phyloP scores from a whole-genome alignment of 495 filamentous ascomycete genomes.

The Penicillium malachiteum region DNA sequence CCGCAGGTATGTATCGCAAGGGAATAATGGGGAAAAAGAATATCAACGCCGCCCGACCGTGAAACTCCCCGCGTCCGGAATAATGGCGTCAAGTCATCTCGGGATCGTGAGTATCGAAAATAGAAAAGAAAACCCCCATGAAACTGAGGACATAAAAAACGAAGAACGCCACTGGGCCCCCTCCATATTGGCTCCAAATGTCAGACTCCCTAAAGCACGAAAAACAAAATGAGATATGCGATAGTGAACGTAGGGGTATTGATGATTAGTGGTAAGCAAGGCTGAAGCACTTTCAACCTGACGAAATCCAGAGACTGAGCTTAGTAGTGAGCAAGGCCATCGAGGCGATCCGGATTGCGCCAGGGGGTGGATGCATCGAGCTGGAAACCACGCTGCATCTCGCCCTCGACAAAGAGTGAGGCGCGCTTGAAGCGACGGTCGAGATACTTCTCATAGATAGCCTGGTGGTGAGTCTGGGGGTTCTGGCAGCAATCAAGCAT shows the following conservation, averaged over 20 bases:
- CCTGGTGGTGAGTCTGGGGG: conserved; percentile 74
- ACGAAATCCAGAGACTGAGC: neutral
- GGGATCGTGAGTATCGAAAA: conserved; percentile 18
- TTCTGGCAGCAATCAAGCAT: conserved; percentile 86
- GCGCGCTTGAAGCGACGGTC: conserved; percentile 79
- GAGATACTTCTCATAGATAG: conserved; percentile 89
- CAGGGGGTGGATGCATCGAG: conserved; percentile 29
- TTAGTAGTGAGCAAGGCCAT: conserved; percentile 25
- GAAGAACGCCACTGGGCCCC: conserved; percentile 27
- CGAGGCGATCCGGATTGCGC: conserved; percentile 15
- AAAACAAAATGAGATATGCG: conserved; percentile 10
- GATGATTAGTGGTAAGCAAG: conserved; percentile 2
- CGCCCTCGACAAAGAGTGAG: conserved; percentile 72
- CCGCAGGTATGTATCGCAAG: conserved; percentile 24
- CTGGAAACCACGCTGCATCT: conserved; percentile 59
- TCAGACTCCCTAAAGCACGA: conserved; percentile 18
- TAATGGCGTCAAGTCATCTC: conserved; percentile 27
- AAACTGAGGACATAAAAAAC: conserved; percentile 14
- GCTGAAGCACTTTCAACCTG: conserved; percentile 5
- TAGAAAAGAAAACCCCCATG: conserved; percentile 12
- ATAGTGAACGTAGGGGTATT: conserved; percentile 10
- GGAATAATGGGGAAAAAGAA: conserved; percentile 13
- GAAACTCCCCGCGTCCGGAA: conserved; percentile 16
- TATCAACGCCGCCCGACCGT: conserved; percentile 26
- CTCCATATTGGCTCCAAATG: conserved; percentile 20